Conservation (phyloP, 2,329 filamentous ascomycete genomes). For the Phyllosticta paracitricarpa region DNA sequence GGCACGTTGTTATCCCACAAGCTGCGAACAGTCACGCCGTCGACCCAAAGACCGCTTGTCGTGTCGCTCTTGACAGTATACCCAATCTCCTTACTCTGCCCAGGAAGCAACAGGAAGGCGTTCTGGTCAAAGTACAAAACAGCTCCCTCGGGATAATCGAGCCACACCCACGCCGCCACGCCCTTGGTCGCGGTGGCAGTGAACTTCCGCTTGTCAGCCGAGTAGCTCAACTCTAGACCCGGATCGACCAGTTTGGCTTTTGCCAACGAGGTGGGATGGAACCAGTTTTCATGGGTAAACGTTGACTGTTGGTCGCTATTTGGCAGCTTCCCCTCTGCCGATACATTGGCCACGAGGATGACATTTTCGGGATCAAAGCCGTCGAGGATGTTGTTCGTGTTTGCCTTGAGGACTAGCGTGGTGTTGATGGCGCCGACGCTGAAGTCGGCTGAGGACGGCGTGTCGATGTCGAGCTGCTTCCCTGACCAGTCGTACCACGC, state of each 20-base stretch:
- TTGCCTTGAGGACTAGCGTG: constrained; percentile 36
- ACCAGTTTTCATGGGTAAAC: constrained; percentile 43
- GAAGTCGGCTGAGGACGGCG: constrained; percentile 27
- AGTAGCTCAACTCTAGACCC: constrained; percentile 30
- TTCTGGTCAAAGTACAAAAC: constrained; percentile 46
- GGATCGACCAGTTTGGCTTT: constrained; percentile 41
- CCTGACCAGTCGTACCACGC: constrained; percentile 45
- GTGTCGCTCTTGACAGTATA: constrained; percentile 39
- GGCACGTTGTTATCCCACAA: constrained; percentile 39
- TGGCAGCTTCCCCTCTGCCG: constrained; percentile 36
- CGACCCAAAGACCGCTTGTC: constrained; percentile 34
- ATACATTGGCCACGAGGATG: constrained; percentile 36
- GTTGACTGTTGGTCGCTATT: constrained; percentile 32
- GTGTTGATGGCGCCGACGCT: constrained; percentile 43
- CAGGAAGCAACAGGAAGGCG: constrained; percentile 40
- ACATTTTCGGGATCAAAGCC: constrained; percentile 25
- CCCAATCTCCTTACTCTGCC: constrained; percentile 34
- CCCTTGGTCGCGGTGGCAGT: constrained; percentile 39
- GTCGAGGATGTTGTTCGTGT: constrained; percentile 27
- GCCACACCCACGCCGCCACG: constrained; percentile 46
- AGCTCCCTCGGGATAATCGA: constrained; percentile 41
- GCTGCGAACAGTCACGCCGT: constrained; percentile 41
- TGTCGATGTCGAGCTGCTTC: constrained; percentile 31
- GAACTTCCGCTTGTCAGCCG: constrained; percentile 27
- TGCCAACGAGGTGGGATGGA: constrained; percentile 38